phyloP scores from a whole-genome alignment of 164 flowering plant species.

The Piper betle region DNA sequence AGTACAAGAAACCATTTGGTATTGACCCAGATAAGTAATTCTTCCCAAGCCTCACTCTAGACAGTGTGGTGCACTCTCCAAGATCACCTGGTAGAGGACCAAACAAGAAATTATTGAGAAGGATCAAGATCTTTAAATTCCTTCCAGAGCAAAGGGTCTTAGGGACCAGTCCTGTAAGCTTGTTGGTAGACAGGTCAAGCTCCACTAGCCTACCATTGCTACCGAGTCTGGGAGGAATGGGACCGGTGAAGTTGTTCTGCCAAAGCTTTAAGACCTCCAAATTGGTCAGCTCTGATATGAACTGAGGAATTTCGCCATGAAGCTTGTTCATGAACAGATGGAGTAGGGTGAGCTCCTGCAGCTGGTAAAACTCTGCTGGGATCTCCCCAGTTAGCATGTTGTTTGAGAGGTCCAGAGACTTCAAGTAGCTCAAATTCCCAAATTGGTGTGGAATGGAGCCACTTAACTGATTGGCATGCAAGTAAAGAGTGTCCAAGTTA shows the following conservation, averaged over 20 bases:
- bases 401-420: constrained; percentile 3
- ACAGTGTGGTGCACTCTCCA: constrained; percentile 52
- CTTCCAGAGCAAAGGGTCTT: constrained; percentile 50
- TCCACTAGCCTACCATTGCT: constrained; percentile 8
- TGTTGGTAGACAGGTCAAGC: constrained; percentile 73
- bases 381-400: constrained; percentile 17
- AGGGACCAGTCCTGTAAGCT: constrained; percentile 67
- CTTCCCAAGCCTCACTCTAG: constrained; percentile 65
- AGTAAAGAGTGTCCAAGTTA: constrained; percentile 60
- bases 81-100: constrained; percentile 78
- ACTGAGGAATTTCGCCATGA: constrained; percentile 22
- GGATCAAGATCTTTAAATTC: constrained; percentile 47
- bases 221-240: neutral
- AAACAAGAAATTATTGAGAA: constrained; percentile 54
- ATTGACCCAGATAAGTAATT: constrained; percentile 76
- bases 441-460: constrained; percentile 16
- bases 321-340: constrained; percentile 56
- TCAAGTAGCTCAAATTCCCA: constrained; percentile 13
- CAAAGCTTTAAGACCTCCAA: neutral
- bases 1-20: constrained; percentile 58
- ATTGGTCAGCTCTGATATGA: neutral
- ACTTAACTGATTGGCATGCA: constrained; percentile 47
- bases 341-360: constrained; percentile 10
- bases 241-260: neutral
- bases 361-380: constrained; percentile 13